Evolutionary conservation across 192 early-diverging fungal genomes (phyloP).

Genomic region (Cladochytrium replicatum): DNA sequence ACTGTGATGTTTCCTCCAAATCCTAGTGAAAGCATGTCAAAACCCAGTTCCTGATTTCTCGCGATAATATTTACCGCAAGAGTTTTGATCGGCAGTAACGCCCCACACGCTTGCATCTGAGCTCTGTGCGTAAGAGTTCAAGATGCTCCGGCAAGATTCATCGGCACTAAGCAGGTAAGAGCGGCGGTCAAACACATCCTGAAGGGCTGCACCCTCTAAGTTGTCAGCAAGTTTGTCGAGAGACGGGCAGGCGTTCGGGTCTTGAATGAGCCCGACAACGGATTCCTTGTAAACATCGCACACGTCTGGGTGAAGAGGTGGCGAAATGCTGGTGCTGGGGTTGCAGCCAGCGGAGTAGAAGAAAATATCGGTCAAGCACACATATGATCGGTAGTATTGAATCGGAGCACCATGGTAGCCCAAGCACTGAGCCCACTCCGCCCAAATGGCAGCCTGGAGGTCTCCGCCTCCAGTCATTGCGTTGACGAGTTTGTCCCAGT

Average conservation of each 20-base stretch:
- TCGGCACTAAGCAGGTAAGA: slow-evolving; percentile 9
- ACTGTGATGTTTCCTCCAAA: slow-evolving; percentile 22
- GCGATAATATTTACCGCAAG: slow-evolving; percentile 16
- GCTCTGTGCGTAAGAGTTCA: no score
- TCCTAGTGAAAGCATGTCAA: slow-evolving; percentile 11
- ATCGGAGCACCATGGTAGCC: slow-evolving; percentile 34
- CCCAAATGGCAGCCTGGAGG: slow-evolving; percentile 18
- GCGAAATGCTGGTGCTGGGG: no score
- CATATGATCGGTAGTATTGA: slow-evolving; percentile 35
- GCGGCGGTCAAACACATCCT: slow-evolving; percentile 13
- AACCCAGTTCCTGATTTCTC: no score
- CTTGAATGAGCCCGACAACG: slow-evolving; percentile 16
- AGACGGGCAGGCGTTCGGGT: slow-evolving; percentile 19
- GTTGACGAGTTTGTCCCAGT: slow-evolving; percentile 28
- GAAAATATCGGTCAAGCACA: slow-evolving; percentile 38
- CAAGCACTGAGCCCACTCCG: slow-evolving; percentile 28
- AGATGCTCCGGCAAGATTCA: slow-evolving; percentile 7
- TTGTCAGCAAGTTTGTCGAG: neutral
- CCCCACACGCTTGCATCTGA: neutral
- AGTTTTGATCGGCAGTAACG: slow-evolving; percentile 15
- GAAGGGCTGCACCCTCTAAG: neutral
- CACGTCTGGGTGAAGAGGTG: slow-evolving; percentile 14
- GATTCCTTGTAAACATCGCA: slow-evolving; percentile 29
- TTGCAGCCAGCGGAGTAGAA: slow-evolving; percentile 29
- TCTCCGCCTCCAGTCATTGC: slow-evolving; percentile 24